Evolutionary conservation across 108 stramenopile genomes (phyloP).

Genomic region (Aureococcus anophagefferens): DNA sequence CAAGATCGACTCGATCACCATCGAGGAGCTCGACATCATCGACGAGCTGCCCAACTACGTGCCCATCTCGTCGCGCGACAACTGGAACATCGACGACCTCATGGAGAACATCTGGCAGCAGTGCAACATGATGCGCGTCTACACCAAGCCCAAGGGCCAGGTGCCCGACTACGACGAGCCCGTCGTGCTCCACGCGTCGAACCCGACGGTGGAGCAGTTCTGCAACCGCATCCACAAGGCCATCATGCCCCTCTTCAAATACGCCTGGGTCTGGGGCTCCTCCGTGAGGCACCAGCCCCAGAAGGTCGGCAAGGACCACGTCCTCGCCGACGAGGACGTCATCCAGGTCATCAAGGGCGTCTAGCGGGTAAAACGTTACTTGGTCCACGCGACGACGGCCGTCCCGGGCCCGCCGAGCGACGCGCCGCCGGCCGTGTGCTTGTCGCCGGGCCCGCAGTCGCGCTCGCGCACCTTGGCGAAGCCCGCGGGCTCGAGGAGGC

Average conservation of each 20-base stretch:
- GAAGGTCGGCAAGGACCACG: conserved; percentile 88
- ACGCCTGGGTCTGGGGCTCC: conserved; percentile 90
- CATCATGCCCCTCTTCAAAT: conserved; percentile 70
- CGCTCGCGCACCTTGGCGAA: neutral
- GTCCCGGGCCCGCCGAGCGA: no score
- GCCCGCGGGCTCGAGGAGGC: neutral
- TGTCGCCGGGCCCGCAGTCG: neutral
- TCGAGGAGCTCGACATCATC: conserved; percentile 95
- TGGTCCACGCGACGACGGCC: no score
- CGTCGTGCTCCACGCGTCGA: conserved; percentile 85
- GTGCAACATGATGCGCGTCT: conserved; percentile 90
- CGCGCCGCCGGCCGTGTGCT: neutral
- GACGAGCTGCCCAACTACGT: conserved; percentile 96
- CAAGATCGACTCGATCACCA: conserved; percentile 80
- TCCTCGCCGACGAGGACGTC: conserved; percentile 88
- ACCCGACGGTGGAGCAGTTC: conserved; percentile 90
- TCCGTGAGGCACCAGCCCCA: conserved; percentile 95
- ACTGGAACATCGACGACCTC: conserved; percentile 93
- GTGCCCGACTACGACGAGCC: conserved; percentile 94
- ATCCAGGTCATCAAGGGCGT: conserved; percentile 70
- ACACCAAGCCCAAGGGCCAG: conserved; percentile 97
- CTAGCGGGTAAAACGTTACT: neutral
- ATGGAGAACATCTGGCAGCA: conserved; percentile 83
- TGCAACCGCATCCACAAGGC: conserved; percentile 81
- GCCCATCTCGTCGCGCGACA: conserved; percentile 75